A percentile compares a stretch with the other conserved stretches of the same genome.
These are phyloP conservation scores for Beta macrorhiza DNA, from an alignment of 179 eudicot genomes.

Conservation along the genomic window DNA sequence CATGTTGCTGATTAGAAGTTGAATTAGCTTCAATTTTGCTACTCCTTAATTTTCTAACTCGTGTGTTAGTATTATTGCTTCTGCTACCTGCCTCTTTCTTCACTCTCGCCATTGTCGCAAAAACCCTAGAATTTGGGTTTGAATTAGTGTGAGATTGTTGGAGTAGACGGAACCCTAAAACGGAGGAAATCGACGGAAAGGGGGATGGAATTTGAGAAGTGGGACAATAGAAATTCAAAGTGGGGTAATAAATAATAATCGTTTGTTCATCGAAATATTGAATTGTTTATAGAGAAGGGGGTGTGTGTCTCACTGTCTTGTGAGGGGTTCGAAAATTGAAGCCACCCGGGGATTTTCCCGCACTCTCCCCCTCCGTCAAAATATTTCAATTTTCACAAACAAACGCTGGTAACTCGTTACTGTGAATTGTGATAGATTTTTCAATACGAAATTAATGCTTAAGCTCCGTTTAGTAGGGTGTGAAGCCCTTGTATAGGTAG, in stretches of 20 bases:
- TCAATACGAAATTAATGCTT: too few species aligned
- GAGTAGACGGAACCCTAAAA: slow-evolving; percentile 12
- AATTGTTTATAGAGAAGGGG: not conserved
- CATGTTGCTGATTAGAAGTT: not conserved
- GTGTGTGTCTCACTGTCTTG: not conserved
- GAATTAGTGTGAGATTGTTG: not conserved
- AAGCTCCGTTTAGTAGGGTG: too few species aligned
- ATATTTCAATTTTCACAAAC: not conserved
- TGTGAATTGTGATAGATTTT: too few species aligned
- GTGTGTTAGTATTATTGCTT: not conserved
- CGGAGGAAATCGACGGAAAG: not conserved
- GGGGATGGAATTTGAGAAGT: not conserved
- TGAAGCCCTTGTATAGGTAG: too few species aligned
- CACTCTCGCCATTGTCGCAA: slow-evolving; percentile 21
- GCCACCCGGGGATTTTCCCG: slow-evolving; percentile 18
- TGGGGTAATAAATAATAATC: not conserved
- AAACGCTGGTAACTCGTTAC: too few species aligned
- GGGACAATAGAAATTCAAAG: not conserved
- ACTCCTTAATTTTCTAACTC: slow-evolving; percentile 19
- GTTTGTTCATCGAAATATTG: not conserved
- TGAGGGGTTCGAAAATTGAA: slow-evolving; percentile 11
- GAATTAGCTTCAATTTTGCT: slow-evolving; percentile 15
- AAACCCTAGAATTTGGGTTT: not conserved
- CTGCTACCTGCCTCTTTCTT: slow-evolving; percentile 24
- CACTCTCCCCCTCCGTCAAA: slow-evolving; percentile 8